Conservation (phyloP, 129 eudicot species). For the Tanacetum coccineum region DNA sequence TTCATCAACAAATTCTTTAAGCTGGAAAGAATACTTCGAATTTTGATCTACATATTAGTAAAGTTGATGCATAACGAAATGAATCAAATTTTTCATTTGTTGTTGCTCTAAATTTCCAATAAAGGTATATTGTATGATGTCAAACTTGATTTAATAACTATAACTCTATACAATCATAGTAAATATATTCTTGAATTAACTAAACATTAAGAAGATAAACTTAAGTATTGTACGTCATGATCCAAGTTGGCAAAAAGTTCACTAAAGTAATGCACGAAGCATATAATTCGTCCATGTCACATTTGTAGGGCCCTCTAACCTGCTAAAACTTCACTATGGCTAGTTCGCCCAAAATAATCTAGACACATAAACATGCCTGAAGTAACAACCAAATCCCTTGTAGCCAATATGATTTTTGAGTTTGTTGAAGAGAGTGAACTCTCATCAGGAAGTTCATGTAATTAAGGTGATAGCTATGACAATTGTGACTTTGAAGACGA, state of each 20-base stretch:
- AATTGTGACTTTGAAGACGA: conserved; percentile 30
- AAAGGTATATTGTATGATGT: too few relatives aligned
- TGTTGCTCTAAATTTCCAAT: too few relatives aligned
- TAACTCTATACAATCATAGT: too few relatives aligned
- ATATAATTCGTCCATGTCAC: conserved; percentile 24
- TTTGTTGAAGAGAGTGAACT: conserved; percentile 45
- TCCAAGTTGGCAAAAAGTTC: conserved; percentile 31
- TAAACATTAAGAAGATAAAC: background rate
- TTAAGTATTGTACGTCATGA: conserved; percentile 5
- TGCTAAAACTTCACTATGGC: conserved; percentile 29
- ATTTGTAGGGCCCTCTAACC: conserved; percentile 24
- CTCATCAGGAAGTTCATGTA: conserved; percentile 35
- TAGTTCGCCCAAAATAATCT: background rate
- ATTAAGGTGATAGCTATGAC: conserved; percentile 24
- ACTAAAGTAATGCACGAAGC: conserved; percentile 27
- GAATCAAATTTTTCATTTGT: too few relatives aligned
- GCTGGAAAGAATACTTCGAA: too few relatives aligned
- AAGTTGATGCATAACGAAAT: too few relatives aligned
- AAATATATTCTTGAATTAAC: background rate
- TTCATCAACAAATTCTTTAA: too few relatives aligned
- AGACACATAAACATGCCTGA: conserved; percentile 17
- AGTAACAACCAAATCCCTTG: conserved; percentile 1
- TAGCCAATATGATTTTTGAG: conserved; percentile 50
- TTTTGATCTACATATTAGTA: too few relatives aligned
- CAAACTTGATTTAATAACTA: too few relatives aligned